A percentile compares a stretch with the other conserved stretches of the same genome.
phyloP scores from a whole-genome alignment of 2,329 filamentous ascomycete species.

The Phyllosticta citrichinensis region DNA sequence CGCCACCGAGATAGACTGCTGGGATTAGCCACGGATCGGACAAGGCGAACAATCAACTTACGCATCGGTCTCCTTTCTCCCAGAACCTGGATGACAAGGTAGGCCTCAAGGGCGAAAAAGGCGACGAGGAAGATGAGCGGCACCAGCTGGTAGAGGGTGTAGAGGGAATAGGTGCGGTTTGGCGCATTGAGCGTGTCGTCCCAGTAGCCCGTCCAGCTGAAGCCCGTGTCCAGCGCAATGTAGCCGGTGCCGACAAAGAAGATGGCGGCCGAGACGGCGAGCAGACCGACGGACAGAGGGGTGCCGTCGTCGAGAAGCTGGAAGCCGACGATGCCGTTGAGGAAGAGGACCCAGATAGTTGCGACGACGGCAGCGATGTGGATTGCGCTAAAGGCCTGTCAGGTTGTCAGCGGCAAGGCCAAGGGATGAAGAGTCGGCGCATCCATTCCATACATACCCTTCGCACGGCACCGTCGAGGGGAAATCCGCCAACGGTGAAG shows the following conservation, averaged over 20 bases:
- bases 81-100: constrained; percentile 76
- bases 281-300: constrained; percentile 65
- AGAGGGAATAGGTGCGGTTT: constrained; percentile 71
- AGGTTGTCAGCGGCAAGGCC: background rate
- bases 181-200: constrained; percentile 38
- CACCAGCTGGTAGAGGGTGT: constrained; percentile 84
- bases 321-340: constrained; percentile 88
- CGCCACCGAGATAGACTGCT: constrained; percentile 61
- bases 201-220: constrained; percentile 74
- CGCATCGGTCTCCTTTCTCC: constrained; percentile 86
- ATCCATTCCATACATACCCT: constrained; percentile 52
- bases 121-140: constrained; percentile 82
- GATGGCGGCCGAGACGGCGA: constrained; percentile 57
- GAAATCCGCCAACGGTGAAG: constrained; percentile 86
- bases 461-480: constrained; percentile 59
- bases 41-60: constrained; percentile 33
- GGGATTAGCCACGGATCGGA: background rate
- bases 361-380: constrained; percentile 86
- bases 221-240: constrained; percentile 88
- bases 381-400: constrained; percentile 73
- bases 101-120: constrained; percentile 73
- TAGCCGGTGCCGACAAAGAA: constrained; percentile 89
- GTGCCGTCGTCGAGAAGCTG: constrained; percentile 93
- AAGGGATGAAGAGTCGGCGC: background rate
- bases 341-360: constrained; percentile 79